A percentile compares a stretch with the other conserved stretches of the same genome.
phyloP scores from a whole-genome alignment of 495 filamentous ascomycete species.

The Extremus antarcticus region DNA sequence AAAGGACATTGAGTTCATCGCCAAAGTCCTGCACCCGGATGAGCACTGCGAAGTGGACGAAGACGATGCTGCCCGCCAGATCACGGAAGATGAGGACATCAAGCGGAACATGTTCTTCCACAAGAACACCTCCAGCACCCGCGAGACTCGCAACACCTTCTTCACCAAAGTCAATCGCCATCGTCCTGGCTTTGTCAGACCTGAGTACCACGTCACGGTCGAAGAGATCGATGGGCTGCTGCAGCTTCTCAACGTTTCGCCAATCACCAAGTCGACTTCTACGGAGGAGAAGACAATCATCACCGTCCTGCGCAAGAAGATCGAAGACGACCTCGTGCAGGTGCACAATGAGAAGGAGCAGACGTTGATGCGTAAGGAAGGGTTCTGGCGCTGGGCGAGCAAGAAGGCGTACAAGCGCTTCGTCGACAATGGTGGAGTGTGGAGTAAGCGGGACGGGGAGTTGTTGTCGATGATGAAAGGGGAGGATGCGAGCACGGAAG shows the following conservation, averaged over 20 bases:
- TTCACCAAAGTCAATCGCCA: background rate
- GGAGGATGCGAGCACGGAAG: background rate
- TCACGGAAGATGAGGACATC: conserved; percentile 12
- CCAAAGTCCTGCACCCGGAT: conserved; percentile 7
- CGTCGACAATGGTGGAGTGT: conserved; percentile 13
- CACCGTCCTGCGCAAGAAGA: background rate
- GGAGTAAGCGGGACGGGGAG: background rate
- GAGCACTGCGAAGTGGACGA: conserved; percentile 3
- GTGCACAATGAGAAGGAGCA: conserved; percentile 5
- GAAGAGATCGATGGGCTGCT: conserved; percentile 6
- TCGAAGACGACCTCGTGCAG: conserved; percentile 8
- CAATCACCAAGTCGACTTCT: background rate
- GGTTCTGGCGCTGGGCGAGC: conserved; percentile 18
- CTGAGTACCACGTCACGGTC: background rate
- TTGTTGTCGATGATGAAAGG: background rate
- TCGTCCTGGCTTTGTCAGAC: background rate
- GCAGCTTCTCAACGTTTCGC: background rate
- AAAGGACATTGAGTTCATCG: conserved; percentile 12
- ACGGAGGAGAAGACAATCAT: background rate
- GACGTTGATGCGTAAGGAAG: conserved; percentile 11
- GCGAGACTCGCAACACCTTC: conserved; percentile 1
- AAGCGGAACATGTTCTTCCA: conserved; percentile 12
- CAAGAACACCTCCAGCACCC: conserved; percentile 10
- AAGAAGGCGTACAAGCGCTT: conserved; percentile 12
- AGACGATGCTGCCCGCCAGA: background rate